Base-by-base conservation (phyloP, 371 early-diverging fungal genomes). In the Paraphysoderma sedebokerense region DNA sequence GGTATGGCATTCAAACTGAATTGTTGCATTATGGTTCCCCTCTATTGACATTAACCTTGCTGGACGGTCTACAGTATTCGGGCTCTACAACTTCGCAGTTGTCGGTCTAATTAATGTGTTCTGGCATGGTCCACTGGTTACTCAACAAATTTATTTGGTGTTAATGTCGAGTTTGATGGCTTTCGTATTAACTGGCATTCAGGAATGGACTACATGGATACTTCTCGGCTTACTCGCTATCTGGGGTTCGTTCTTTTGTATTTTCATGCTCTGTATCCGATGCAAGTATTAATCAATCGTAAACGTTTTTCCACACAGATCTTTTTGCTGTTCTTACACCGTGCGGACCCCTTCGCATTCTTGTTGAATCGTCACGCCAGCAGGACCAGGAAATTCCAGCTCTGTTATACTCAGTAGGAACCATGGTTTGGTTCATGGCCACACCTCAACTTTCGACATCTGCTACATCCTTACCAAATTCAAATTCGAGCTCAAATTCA, bases 291-390 rank as follows among this genome's bases (percentile, higher is more conserved):
- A n/a, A n/a, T n/a, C n/a, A n/a, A n/a, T n/a, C 35, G 35, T 13
- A 38, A 30, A 15, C 31, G 3, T 28, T 8, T 35, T 29, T 22
- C n/a, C 36, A 3, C 23, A 5, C 56, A 82, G 84, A 88, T 63
- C 61, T 88, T 46, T 74, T 88, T 51, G 89, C 89, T 1, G 89
- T 88, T 6, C 64, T 88, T 0, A 85, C 84, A 58, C 89, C 89
- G 3, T 87, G 77, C 69, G 89, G 89, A n/a, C 89, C 89, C 5
- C 68, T 88, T 20, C 72, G 81, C n/a, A 62, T 85, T 24, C 57
- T 88, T 7, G 72, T 88, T 44, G 84, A 88, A 58, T 76, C 77
- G 39, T 75, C 84, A 7, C 67, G 74, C 51, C 63, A 51, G 17
- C 70, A 85, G 33, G 70, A 85, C 48, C 70, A 28, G 31, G 28